A percentile compares a stretch with the other conserved stretches of the same genome.
Evolutionary conservation across 192 early-diverging fungal species (phyloP).

Genomic region (Glomus cerebriforme): DNA sequence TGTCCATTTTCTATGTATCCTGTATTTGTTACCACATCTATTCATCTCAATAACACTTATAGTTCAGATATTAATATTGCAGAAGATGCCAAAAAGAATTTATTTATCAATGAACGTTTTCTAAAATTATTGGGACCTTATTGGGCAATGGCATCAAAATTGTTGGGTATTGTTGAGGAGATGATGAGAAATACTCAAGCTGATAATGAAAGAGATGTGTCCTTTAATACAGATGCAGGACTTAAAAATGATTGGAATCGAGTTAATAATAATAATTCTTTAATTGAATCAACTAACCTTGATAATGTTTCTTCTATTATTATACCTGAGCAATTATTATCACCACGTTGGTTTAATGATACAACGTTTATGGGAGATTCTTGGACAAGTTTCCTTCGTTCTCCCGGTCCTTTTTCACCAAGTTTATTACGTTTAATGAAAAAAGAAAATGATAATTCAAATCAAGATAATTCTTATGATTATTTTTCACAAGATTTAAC

Average conservation of each 20-base stretch:
- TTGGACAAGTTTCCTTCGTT: constrained; percentile 13
- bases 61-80: constrained; percentile 40
- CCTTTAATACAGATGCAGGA: background rate
- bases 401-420: background rate
- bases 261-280: background rate
- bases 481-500: constrained; percentile 22
- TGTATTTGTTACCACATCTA: constrained; percentile 53
- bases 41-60: constrained; percentile 53
- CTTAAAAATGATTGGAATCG: constrained; percentile 7
- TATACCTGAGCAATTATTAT: background rate
- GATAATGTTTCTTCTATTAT: background rate
- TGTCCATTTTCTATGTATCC: constrained; percentile 53
- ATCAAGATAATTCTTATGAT: background rate
- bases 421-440: background rate
- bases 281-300: background rate
- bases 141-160: constrained; percentile 58
- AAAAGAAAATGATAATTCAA: background rate
- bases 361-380: background rate
- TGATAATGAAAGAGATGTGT: no score
- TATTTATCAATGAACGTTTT: constrained; percentile 47
- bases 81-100: constrained; percentile 40
- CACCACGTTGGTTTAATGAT: constrained; percentile 1
- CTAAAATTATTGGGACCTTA: constrained; percentile 46
- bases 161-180: constrained; percentile 13
- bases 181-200: background rate